These are phyloP conservation scores for Melanogaster broomeanus DNA, from an alignment of 768 basidiomycete genomes.

Conservation along the genomic window DNA sequence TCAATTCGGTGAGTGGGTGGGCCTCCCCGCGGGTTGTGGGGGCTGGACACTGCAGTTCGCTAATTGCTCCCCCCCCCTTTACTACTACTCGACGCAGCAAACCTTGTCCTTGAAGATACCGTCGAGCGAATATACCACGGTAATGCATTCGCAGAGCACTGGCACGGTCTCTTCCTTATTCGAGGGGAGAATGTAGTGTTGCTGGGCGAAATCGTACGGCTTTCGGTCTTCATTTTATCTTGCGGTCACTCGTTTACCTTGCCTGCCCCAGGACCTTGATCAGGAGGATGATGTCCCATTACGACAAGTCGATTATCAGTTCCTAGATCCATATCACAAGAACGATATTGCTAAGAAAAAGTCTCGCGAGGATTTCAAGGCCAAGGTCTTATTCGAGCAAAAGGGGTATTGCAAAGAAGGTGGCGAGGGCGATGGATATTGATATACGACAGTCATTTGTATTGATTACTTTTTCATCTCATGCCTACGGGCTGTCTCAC, in stretches of 20 bases:
- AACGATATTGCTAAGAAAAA: constrained; percentile 74
- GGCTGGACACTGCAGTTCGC: too few species aligned
- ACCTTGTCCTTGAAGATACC: constrained; percentile 95
- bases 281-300: constrained; percentile 86
- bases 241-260: constrained; percentile 3
- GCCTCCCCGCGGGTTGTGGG: neutral
- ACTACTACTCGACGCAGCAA: constrained; percentile 56
- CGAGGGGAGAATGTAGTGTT: constrained; percentile 98
- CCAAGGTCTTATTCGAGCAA: constrained; percentile 78
- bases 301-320: constrained; percentile 69
- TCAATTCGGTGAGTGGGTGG: constrained; percentile 80
- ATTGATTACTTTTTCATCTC: constrained; percentile 8
- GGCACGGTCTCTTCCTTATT: constrained; percentile 89
- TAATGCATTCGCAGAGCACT: constrained; percentile 83
- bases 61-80: constrained; percentile 1
- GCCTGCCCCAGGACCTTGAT: constrained; percentile 77
- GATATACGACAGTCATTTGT: constrained; percentile 16
- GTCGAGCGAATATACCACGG: constrained; percentile 94
- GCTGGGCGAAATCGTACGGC: constrained; percentile 91
- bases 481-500: neutral
- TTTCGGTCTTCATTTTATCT: constrained; percentile 4
- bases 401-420: constrained; percentile 95
- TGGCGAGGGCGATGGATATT: constrained; percentile 96
- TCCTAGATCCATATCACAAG: constrained; percentile 72
- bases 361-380: constrained; percentile 78